These are phyloP conservation scores for Naganishia onofrii DNA, from an alignment of 768 basidiomycete genomes.

Conservation along the genomic window DNA sequence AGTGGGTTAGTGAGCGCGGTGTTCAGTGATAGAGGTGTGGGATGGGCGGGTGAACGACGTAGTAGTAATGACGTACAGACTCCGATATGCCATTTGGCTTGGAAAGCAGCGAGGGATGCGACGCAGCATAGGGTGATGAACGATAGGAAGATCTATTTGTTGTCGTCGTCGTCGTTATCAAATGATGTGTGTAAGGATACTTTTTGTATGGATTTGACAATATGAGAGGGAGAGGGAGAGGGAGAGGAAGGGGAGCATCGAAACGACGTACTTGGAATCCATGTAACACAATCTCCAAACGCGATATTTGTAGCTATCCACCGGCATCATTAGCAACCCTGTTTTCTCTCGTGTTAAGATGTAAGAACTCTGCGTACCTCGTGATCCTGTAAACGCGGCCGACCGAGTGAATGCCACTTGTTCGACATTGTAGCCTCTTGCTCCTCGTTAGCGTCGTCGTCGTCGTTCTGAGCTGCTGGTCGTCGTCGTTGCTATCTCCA, in stretches of 20 bases:
- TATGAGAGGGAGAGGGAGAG: neutral
- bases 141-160: slow-evolving; percentile 73
- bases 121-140: slow-evolving; percentile 90
- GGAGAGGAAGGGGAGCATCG: too few relatives aligned
- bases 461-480: neutral
- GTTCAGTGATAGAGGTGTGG: neutral
- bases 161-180: neutral
- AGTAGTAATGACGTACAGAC: too few relatives aligned
- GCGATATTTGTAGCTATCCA: neutral
- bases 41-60: slow-evolving; percentile 37
- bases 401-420: too few relatives aligned
- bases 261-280: neutral
- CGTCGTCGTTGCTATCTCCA: too few relatives aligned
- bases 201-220: neutral
- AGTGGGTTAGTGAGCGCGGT: too few relatives aligned
- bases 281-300: neutral
- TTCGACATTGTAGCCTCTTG: too few relatives aligned
- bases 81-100: slow-evolving; percentile 76
- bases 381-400: too few relatives aligned
- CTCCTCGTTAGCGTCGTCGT: neutral
- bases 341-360: too few relatives aligned
- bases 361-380: too few relatives aligned
- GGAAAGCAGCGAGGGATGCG: slow-evolving; percentile 82
- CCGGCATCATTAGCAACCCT: neutral
- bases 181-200: too few relatives aligned